Conservation (phyloP, 176 grass and related monocot species). For the Musa schizocarpa region DNA sequence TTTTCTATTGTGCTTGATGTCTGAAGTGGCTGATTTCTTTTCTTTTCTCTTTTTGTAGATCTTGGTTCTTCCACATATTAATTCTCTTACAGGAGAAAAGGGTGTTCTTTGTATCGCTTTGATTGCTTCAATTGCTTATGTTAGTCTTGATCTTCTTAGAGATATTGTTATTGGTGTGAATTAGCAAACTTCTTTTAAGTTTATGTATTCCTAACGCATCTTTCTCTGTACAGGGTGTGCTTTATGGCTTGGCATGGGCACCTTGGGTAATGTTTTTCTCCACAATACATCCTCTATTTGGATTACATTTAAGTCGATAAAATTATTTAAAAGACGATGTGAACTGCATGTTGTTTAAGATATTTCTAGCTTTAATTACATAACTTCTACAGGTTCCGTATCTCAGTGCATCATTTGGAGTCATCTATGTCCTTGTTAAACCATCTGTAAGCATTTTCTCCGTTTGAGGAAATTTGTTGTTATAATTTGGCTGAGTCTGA, state of each 20-base stretch:
- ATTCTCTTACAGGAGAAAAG: constrained; percentile 45
- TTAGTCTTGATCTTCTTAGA: constrained; percentile 24
- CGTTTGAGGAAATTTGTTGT: neutral
- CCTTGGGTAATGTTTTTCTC: constrained; percentile 51
- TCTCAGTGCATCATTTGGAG: constrained; percentile 67
- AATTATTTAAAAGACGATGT: neutral
- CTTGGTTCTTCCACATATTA: constrained; percentile 58
- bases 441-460: constrained; percentile 52
- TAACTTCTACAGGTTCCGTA: constrained; percentile 59
- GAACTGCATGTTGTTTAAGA: neutral
- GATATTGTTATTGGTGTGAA: neutral
- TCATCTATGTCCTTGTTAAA: constrained; percentile 70
- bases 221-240: constrained; percentile 35
- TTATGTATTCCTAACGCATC: neutral
- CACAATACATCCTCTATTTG: neutral
- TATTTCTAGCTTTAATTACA: neutral
- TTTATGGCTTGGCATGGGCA: constrained; percentile 78
- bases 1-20: neutral
- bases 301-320: neutral
- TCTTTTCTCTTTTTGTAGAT: constrained; percentile 28
- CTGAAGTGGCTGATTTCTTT: neutral
- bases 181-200: neutral
- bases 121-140: constrained; percentile 52
- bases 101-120: constrained; percentile 59
- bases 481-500: neutral